Evolutionary conservation across 2,329 filamentous ascomycete genomes (phyloP).

Genomic region (Neocatenulostroma microsporum): DNA sequence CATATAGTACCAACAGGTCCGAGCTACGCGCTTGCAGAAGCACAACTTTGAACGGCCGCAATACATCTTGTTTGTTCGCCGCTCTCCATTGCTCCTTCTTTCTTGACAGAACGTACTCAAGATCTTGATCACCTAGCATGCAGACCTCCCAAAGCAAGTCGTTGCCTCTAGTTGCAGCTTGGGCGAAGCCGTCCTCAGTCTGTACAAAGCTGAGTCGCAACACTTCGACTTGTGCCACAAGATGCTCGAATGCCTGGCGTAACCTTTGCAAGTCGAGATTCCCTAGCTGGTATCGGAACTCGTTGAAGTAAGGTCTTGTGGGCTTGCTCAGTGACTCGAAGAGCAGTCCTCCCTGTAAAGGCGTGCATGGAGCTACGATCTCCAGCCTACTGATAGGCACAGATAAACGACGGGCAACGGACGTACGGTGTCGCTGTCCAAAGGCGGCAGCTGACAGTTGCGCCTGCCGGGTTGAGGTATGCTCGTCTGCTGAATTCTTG

Average conservation of each 20-base stretch:
- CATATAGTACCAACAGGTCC: slow-evolving; percentile 51
- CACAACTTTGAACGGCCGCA: slow-evolving; percentile 48
- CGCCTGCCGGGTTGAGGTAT: slow-evolving; percentile 34
- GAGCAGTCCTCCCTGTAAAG: slow-evolving; percentile 80
- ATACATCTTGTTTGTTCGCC: slow-evolving; percentile 44
- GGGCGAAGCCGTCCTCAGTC: slow-evolving; percentile 68
- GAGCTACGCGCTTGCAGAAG: slow-evolving; percentile 24
- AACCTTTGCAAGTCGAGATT: slow-evolving; percentile 44
- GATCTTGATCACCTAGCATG: slow-evolving; percentile 35
- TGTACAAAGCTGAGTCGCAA: slow-evolving; percentile 65
- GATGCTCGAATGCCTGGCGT: slow-evolving; percentile 49
- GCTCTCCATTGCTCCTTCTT: slow-evolving; percentile 48
- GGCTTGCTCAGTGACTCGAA: slow-evolving; percentile 56
- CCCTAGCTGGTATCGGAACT: slow-evolving; percentile 56
- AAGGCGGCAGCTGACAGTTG: slow-evolving; percentile 50
- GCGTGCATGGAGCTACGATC: slow-evolving; percentile 71
- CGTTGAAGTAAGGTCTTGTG: slow-evolving; percentile 64
- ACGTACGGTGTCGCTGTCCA: slow-evolving; percentile 51
- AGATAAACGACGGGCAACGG: slow-evolving; percentile 47
- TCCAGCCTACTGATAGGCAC: slow-evolving; percentile 53
- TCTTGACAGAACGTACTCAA: slow-evolving; percentile 29
- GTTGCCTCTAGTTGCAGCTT: slow-evolving; percentile 52
- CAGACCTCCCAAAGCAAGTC: slow-evolving; percentile 1
- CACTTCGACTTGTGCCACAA: slow-evolving; percentile 52
- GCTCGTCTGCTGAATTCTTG: no score